Base-by-base conservation (phyloP, 768 basidiomycete species). In the Tephrocybe sp. region DNA sequence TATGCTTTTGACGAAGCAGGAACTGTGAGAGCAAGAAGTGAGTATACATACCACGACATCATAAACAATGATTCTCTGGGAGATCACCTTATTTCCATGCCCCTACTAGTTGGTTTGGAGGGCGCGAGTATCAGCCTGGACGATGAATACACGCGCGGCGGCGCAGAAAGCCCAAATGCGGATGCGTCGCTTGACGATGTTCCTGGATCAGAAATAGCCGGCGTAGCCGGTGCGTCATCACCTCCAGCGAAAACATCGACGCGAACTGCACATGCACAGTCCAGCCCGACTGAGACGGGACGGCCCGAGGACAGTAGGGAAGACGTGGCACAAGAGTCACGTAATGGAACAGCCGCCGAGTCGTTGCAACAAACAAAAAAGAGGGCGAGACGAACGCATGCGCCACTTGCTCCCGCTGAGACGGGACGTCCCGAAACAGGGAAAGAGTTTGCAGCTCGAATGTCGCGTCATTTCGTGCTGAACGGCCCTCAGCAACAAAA, bases 81-180 rank as follows among this genome's bases (percentile, higher is more conserved):
- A 1, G 12, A 19, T 10, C 25, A 47, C 21, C 23, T 18, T 2
- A 47, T 57, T 11, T 43, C 57, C 1, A 52, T 43, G 22, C 59
- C 57, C 1, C 18, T 61, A 2, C 30, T 58, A 1, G 49, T 49
- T 2, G 54, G 59, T 3, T 7, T 49, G 18, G 59, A 61, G 49
- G 60, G 45, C 23, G 22, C 15, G 34, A 40, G 21, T 5, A 27
- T 16, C 3, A 24, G 23, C 4, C 12, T 27, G 8, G 6, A 6
- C 3, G 0, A 16, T 23, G 4, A 25, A 22, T 33, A 13, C 21
- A 1, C 10, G 30, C 8, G 44, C 25, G 15, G 25, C 24, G 49
- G 24, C 0, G 23, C 62, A 0, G 33, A 60, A 0, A 69, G n/a
- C n/a, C n/a, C n/a, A n/a, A n/a, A n/a, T n/a, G n/a, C n/a, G n/a